Conservation (phyloP, 2,329 filamentous ascomycete species). For the Colletotrichum spinosum region DNA sequence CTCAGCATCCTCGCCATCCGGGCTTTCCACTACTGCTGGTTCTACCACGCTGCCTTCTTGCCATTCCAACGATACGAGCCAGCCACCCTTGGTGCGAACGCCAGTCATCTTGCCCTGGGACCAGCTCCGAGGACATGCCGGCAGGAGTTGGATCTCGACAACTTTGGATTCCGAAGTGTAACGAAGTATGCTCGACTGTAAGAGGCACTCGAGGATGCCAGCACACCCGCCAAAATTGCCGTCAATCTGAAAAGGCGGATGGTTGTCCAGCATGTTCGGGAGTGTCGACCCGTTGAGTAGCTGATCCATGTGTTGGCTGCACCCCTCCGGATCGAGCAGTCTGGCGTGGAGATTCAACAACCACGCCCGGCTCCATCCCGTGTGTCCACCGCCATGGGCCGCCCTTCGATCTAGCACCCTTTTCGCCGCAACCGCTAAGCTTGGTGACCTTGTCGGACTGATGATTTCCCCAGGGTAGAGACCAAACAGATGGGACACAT, state of each 20-base stretch:
- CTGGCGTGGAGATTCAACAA: slow-evolving; percentile 58
- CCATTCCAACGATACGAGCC: slow-evolving; percentile 29
- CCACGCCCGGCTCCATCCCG: slow-evolving; percentile 62
- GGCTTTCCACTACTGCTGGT: slow-evolving; percentile 12
- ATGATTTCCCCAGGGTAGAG: slow-evolving; percentile 55
- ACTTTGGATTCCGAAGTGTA: neutral
- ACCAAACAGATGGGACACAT: slow-evolving; percentile 62
- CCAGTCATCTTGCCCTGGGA: slow-evolving; percentile 5
- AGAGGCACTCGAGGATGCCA: slow-evolving; percentile 46
- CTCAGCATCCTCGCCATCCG: neutral
- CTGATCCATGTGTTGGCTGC: slow-evolving; percentile 31
- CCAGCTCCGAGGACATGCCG: slow-evolving; percentile 29
- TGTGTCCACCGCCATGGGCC: slow-evolving; percentile 55
- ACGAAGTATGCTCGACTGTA: slow-evolving; percentile 17
- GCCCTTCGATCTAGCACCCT: slow-evolving; percentile 45
- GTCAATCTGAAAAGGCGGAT: slow-evolving; percentile 58
- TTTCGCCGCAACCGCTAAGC: slow-evolving; percentile 43
- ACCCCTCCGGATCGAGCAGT: slow-evolving; percentile 49
- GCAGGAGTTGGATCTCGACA: slow-evolving; percentile 27
- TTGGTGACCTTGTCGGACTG: slow-evolving; percentile 36
- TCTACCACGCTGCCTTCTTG: slow-evolving; percentile 17
- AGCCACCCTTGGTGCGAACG: slow-evolving; percentile 27
- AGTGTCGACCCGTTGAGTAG: slow-evolving; percentile 30
- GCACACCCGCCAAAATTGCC: slow-evolving; percentile 61
- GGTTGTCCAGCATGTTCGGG: slow-evolving; percentile 41